These are phyloP conservation scores for Schizophyllum amplum DNA, from an alignment of 1,284 basidiomycete species.

Conservation along the genomic window DNA sequence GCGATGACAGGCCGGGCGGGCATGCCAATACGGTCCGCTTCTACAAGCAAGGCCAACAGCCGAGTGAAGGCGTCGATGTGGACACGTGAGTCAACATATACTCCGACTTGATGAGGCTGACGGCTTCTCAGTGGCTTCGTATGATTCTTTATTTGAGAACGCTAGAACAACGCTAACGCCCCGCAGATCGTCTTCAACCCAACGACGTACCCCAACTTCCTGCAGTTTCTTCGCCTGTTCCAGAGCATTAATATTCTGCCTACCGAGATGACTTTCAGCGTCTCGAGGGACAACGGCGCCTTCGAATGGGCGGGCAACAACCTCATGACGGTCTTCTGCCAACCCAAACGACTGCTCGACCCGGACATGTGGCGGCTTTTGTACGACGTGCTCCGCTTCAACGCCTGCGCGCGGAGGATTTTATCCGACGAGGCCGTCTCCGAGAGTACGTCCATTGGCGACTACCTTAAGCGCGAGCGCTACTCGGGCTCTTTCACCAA, in stretches of 20 bases:
- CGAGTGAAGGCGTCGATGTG: slow-evolving; percentile 40
- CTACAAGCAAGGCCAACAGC: slow-evolving; percentile 28
- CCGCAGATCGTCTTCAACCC: slow-evolving; percentile 73
- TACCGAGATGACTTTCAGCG: slow-evolving; percentile 76
- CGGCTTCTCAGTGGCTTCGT: slow-evolving; percentile 42
- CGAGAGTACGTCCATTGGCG: slow-evolving; percentile 51
- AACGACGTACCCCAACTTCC: slow-evolving; percentile 76
- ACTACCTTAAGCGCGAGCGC: slow-evolving; percentile 59
- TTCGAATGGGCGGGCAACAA: slow-evolving; percentile 75
- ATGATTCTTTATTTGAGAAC: slow-evolving; percentile 15
- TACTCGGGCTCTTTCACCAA: slow-evolving; percentile 67
- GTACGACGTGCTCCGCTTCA: slow-evolving; percentile 76
- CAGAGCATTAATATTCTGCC: slow-evolving; percentile 40
- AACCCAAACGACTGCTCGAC: slow-evolving; percentile 53
- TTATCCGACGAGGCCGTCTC: slow-evolving; percentile 21
- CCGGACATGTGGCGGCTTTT: slow-evolving; percentile 68
- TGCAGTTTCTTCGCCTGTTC: slow-evolving; percentile 57
- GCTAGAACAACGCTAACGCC: background rate
- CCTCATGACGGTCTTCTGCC: slow-evolving; percentile 58
- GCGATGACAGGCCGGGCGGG: slow-evolving; percentile 61
- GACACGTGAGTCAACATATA: slow-evolving; percentile 50
- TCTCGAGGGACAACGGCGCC: slow-evolving; percentile 57
- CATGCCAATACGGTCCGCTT: slow-evolving; percentile 75
- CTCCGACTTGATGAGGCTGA: slow-evolving; percentile 1
- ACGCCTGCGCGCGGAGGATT: slow-evolving; percentile 50